Conservation (phyloP, 495 filamentous ascomycete species). For the Acidomyces sp. region DNA sequence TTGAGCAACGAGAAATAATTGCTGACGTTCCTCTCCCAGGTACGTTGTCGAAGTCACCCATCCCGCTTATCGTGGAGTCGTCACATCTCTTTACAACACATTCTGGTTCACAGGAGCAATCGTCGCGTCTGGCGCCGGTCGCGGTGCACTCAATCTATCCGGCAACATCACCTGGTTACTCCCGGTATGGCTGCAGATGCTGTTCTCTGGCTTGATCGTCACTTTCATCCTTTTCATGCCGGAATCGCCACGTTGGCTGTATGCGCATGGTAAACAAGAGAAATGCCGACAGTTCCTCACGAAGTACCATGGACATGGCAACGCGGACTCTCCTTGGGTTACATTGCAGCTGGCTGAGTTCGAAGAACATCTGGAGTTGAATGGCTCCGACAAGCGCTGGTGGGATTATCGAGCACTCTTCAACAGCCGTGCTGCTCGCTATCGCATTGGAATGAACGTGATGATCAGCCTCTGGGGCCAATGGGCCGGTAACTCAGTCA, state of each 20-base stretch:
- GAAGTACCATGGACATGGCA: background rate
- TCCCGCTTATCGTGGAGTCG: conserved; percentile 51
- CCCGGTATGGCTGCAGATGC: conserved; percentile 47
- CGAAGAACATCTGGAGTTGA: conserved; percentile 18
- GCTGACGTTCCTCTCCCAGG: too few species aligned
- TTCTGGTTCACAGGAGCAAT: conserved; percentile 46
- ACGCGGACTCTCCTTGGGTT: conserved; percentile 1
- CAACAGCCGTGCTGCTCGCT: conserved; percentile 42
- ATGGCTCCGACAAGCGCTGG: conserved; percentile 32
- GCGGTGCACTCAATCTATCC: conserved; percentile 30
- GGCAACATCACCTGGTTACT: conserved; percentile 44
- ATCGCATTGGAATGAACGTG: conserved; percentile 46
- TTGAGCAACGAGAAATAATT: too few species aligned
- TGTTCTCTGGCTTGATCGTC: conserved; percentile 35
- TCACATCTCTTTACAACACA: conserved; percentile 44
- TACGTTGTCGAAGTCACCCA: conserved; percentile 64
- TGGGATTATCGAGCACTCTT: conserved; percentile 49
- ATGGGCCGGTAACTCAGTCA: conserved; percentile 46
- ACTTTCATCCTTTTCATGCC: conserved; percentile 22
- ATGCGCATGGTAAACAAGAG: conserved; percentile 2
- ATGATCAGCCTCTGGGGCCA: conserved; percentile 53
- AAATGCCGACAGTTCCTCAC: conserved; percentile 1
- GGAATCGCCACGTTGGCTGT: conserved; percentile 33
- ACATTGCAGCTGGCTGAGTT: background rate
- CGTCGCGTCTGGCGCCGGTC: conserved; percentile 34